A percentile compares a stretch with the other conserved stretches of the same genome.
Conservation (phyloP, 2,329 filamentous ascomycete genomes). For the Ophiostoma quercus region DNA sequence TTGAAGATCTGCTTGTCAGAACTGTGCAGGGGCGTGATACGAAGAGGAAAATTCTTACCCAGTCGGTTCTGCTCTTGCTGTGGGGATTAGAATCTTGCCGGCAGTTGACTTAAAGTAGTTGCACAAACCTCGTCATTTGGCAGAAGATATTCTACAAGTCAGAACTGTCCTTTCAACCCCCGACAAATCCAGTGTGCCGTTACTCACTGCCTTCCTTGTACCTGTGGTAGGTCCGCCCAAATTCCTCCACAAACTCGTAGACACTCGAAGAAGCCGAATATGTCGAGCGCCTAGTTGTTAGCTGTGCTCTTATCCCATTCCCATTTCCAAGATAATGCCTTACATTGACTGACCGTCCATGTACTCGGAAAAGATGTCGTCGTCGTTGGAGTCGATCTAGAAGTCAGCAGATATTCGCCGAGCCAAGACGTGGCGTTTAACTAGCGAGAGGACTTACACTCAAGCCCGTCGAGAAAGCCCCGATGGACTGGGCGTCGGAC, state of each 20-base stretch:
- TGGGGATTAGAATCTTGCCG: background rate
- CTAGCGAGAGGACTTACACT: background rate
- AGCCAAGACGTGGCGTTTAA: background rate
- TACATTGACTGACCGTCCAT: slow-evolving; percentile 47
- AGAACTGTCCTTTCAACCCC: background rate
- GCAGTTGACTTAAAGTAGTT: too few relatives aligned
- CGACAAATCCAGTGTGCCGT: background rate
- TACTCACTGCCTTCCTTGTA: slow-evolving; percentile 4
- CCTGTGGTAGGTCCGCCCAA: background rate
- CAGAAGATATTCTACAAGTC: background rate
- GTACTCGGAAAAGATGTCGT: background rate
- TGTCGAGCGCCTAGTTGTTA: background rate
- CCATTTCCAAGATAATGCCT: slow-evolving; percentile 30
- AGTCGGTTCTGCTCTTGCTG: slow-evolving; percentile 1
- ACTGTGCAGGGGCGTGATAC: background rate
- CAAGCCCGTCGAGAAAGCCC: background rate
- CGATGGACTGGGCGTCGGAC: background rate
- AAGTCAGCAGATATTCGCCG: slow-evolving; percentile 48
- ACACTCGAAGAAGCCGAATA: background rate
- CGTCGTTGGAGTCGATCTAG: slow-evolving; percentile 66
- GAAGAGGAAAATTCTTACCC: background rate
- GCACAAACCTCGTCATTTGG: background rate
- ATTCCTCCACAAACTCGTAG: background rate
- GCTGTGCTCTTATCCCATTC: background rate
- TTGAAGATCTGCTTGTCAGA: background rate